Evolutionary conservation across 2,329 filamentous ascomycete species (phyloP).

Genomic region (Cladophialophora yegresii): DNA sequence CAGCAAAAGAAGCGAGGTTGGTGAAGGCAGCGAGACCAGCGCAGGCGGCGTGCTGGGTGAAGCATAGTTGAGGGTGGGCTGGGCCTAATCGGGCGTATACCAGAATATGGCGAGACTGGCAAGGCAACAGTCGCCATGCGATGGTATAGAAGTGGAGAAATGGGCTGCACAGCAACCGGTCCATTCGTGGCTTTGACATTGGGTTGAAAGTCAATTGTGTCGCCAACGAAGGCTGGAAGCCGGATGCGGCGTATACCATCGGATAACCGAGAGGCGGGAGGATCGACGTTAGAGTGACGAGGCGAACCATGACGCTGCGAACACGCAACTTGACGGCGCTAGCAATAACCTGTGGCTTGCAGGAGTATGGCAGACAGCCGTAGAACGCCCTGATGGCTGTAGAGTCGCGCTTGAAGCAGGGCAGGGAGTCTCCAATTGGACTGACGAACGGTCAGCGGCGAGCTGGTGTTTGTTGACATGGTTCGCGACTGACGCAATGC

Average conservation of each 20-base stretch:
- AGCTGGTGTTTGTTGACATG: not conserved
- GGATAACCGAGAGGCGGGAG: conserved; percentile 23
- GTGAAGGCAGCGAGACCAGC: conserved; percentile 1
- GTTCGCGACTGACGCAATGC: not conserved
- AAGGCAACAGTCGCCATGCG: conserved; percentile 15
- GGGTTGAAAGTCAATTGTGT: conserved; percentile 56
- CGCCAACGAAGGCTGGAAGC: conserved; percentile 65
- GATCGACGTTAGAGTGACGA: conserved; percentile 14
- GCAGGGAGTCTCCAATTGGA: not conserved
- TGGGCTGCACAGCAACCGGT: conserved; percentile 14
- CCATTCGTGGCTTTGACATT: conserved; percentile 22
- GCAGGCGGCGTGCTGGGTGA: not conserved
- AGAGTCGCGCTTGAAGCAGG: not conserved
- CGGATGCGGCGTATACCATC: not conserved
- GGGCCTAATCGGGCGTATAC: not conserved
- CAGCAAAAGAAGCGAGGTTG: conserved; percentile 25
- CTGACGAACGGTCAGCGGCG: not conserved
- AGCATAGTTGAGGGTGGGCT: not conserved
- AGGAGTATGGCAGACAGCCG: not conserved
- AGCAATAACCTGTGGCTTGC: not conserved
- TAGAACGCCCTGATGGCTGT: no score
- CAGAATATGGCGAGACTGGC: conserved; percentile 4
- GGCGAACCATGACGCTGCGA: conserved; percentile 9
- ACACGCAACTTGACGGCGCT: conserved; percentile 7
- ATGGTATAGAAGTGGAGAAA: conserved; percentile 28